phyloP scores from a whole-genome alignment of 169 alveolate species.

The Babesia ovis region DNA sequence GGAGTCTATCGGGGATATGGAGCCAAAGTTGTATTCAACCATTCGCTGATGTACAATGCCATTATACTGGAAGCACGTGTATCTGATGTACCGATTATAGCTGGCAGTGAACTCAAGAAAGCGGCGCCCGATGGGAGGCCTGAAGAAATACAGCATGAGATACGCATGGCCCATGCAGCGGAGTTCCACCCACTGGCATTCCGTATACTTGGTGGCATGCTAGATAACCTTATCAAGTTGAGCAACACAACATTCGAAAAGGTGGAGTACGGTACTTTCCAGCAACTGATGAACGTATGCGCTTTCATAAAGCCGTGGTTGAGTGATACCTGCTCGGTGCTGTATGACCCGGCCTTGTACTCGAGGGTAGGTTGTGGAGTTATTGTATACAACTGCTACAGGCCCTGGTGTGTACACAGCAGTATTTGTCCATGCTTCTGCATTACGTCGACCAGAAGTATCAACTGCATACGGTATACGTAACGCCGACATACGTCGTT shows the following conservation, averaged over 20 bases:
- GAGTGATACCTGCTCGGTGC: slow-evolving; percentile 61
- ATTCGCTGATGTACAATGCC: slow-evolving; percentile 74
- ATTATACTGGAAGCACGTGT: slow-evolving; percentile 63
- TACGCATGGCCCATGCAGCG: slow-evolving; percentile 41
- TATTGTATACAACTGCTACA: neutral
- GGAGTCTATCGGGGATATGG: slow-evolving; percentile 78
- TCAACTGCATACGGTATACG: slow-evolving; percentile 68
- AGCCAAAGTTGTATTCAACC: slow-evolving; percentile 72
- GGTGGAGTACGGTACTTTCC: slow-evolving; percentile 68
- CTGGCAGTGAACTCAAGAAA: neutral
- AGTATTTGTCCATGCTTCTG: slow-evolving; percentile 65
- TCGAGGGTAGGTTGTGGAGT: slow-evolving; percentile 45
- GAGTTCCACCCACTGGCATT: slow-evolving; percentile 63
- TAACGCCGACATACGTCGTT: slow-evolving; percentile 68
- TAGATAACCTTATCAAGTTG: slow-evolving; percentile 62
- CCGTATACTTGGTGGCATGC: slow-evolving; percentile 48
- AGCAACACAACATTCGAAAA: slow-evolving; percentile 52
- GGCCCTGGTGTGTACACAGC: slow-evolving; percentile 50
- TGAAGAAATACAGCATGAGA: slow-evolving; percentile 44
- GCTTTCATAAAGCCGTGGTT: slow-evolving; percentile 73
- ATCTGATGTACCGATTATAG: slow-evolving; percentile 5
- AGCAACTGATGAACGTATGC: slow-evolving; percentile 69
- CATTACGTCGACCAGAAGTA: slow-evolving; percentile 56
- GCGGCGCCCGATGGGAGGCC: neutral
- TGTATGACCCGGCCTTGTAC: slow-evolving; percentile 74